Evolutionary conservation across 2,329 filamentous ascomycete genomes (phyloP), one percentile per base, ranked within the genome.

Genomic region (Lasiodiplodia sp.): DNA sequence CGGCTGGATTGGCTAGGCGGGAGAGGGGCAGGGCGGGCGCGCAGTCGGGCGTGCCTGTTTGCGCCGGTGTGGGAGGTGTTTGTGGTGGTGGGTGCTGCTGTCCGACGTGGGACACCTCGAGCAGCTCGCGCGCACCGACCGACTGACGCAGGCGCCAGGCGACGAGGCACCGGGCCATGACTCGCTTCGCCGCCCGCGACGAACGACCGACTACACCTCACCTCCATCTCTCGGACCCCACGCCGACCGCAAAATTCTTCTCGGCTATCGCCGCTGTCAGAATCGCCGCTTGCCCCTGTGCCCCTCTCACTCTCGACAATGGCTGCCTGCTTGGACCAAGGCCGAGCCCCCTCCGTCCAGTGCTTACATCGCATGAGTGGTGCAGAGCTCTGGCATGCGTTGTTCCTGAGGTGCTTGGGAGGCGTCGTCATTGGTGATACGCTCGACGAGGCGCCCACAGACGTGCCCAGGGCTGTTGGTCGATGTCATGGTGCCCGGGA

Each of bases 321-420:
- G 55, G n/a, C 28, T 34, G 28, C 52, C 52, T 55, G 52, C 28
- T 18, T 11, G 25, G 52, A 31, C 57, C 56, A 28, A 12, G 56
- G 56, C 56, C n/a, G 56, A n/a, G 38, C 38, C 25, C 57, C 31
- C 38, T 49, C 31, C 31, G 31, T 25, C 25, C 40, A 49, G 21
- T 64, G 60, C 60, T 64, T 47, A 64, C 60, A n/a, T 31, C 60
- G 60, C 60, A 64, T 64, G 60, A 38, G 60, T 52, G n/a, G 60
- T 38, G 58, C 60, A 23, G 60, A 51, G 44, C 47, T 64, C 60
- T 64, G 60, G 60, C 60, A 64, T 64, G 60, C 44, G 60, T 49
- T 64, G 60, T 51, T 64, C 60, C 60, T 64, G 60, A 52, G 28
- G 58, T 63, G 58, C 58, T 37, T 34, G 58, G 23, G 37, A 2